phyloP scores from a whole-genome alignment of 2,329 filamentous ascomycete species.

The Gaeumannomyces tritici region DNA sequence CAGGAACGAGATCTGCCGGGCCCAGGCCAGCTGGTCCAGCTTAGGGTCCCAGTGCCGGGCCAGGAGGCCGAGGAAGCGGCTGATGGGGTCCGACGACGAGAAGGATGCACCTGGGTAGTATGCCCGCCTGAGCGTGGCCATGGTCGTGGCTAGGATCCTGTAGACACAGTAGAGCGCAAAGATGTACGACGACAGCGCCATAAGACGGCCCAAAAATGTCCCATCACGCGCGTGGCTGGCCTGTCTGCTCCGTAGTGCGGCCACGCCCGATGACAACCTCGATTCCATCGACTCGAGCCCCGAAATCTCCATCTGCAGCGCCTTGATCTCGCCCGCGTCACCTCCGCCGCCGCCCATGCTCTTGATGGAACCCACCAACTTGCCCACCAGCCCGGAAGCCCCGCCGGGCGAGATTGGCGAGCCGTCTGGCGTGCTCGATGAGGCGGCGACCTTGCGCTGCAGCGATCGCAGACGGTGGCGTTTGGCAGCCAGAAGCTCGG shows the following conservation, averaged over 20 bases:
- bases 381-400: slow-evolving; percentile 38
- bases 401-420: slow-evolving; percentile 9
- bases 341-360: slow-evolving; percentile 41
- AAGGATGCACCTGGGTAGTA: slow-evolving; percentile 41
- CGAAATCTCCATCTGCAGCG: slow-evolving; percentile 63
- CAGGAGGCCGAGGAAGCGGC: slow-evolving; percentile 68
- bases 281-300: slow-evolving; percentile 74
- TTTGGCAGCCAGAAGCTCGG: slow-evolving; percentile 70
- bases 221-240: slow-evolving; percentile 56
- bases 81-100: slow-evolving; percentile 71
- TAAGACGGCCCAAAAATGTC: slow-evolving; percentile 55
- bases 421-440: slow-evolving; percentile 33
- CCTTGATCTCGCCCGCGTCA: slow-evolving; percentile 52
- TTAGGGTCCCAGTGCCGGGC: slow-evolving; percentile 78
- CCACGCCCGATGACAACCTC: slow-evolving; percentile 56
- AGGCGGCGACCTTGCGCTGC: slow-evolving; percentile 33
- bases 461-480: slow-evolving; percentile 61
- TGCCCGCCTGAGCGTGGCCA: slow-evolving; percentile 56
- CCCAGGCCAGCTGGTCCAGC: slow-evolving; percentile 75
- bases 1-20: slow-evolving; percentile 74
- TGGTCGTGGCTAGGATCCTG: slow-evolving; percentile 62
- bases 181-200: slow-evolving; percentile 51
- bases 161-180: slow-evolving; percentile 82
- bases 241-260: slow-evolving; percentile 52
- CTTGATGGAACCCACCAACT: slow-evolving; percentile 5